Conservation (phyloP, 2,329 filamentous ascomycete genomes). For the Chrysoporthe cubensis region DNA sequence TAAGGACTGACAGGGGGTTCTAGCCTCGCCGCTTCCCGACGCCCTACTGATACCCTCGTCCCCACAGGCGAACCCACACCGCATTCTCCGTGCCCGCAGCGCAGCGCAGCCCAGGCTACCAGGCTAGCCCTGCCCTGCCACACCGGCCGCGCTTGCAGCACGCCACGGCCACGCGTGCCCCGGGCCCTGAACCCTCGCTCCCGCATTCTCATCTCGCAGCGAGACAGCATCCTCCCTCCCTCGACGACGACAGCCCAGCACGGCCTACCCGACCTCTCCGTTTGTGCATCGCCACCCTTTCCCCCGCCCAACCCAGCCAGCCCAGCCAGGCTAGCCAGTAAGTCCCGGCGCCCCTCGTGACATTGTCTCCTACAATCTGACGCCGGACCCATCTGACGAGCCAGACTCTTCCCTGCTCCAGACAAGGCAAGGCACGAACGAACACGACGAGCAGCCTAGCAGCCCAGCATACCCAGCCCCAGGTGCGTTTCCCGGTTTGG, state of each 20-base stretch:
- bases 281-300: not conserved
- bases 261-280: conserved; percentile 1
- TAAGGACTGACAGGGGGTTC: conserved; percentile 20
- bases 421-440: not conserved
- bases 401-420: conserved; percentile 19
- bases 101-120: not conserved
- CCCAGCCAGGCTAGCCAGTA: not conserved
- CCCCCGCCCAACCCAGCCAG: not conserved
- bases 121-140: not conserved
- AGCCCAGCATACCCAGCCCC: not conserved
- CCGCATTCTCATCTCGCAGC: not conserved
- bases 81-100: conserved; percentile 3
- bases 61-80: conserved; percentile 16
- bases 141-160: not conserved
- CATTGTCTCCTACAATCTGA: conserved; percentile 18
- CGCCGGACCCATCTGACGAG: conserved; percentile 22
- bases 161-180: not conserved
- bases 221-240: not conserved
- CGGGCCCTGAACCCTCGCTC: not conserved
- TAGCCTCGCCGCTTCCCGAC: conserved; percentile 27
- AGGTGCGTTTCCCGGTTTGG: conserved; percentile 11
- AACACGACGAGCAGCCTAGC: not conserved
- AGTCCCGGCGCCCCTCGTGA: conserved; percentile 6
- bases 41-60: conserved; percentile 21
- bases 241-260: conserved; percentile 1